Conservation (phyloP, 179 eudicot genomes). For the Nepenthes alata region DNA sequence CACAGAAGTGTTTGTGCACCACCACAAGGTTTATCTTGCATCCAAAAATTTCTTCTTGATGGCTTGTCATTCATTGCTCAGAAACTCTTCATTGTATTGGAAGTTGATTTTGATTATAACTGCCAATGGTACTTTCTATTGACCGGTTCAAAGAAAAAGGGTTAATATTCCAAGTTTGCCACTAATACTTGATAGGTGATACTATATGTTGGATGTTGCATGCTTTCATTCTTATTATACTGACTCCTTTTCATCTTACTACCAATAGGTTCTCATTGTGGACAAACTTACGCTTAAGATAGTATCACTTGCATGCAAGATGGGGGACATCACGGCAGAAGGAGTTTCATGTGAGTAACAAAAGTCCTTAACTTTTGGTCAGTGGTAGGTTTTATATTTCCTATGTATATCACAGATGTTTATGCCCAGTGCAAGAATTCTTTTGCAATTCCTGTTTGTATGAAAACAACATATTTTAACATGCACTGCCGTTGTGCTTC, state of each 20-base stretch:
- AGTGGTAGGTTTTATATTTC: neutral
- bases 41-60: neutral
- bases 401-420: neutral
- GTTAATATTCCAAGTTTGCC: no score
- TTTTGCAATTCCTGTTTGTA: no score
- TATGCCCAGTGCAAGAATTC: no score
- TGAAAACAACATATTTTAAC: no score
- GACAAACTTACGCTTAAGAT: constrained; percentile 83
- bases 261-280: constrained; percentile 86
- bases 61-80: neutral
- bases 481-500: no score
- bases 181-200: no score
- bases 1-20: neutral
- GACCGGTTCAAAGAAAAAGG: no score
- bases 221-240: neutral
- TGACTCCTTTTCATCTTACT: constrained; percentile 12
- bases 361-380: constrained; percentile 12
- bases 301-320: constrained; percentile 90
- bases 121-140: neutral
- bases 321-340: constrained; percentile 95
- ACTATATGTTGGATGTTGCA: no score
- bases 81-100: neutral
- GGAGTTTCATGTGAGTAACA: constrained; percentile 88
- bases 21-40: neutral
- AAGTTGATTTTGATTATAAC: neutral